These are phyloP conservation scores for Aspergillus fijiensis DNA, from an alignment of 2,329 filamentous ascomycete genomes.

Conservation along the genomic window DNA sequence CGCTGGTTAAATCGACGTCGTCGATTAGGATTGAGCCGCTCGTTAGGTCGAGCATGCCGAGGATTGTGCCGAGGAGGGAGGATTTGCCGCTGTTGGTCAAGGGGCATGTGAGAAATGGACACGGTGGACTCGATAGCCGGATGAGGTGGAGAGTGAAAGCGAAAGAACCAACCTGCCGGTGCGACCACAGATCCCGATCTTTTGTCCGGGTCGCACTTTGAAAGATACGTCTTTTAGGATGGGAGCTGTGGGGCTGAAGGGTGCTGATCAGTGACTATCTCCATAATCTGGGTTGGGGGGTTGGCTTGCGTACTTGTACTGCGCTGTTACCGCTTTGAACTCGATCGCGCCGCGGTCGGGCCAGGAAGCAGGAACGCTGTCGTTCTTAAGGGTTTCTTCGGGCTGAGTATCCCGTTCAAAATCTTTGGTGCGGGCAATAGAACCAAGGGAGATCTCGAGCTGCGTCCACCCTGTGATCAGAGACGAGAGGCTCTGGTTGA, in stretches of 20 bases:
- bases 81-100: not conserved
- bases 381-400: not conserved
- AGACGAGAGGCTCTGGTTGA: slow-evolving; percentile 2
- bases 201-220: not conserved
- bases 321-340: not conserved
- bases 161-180: not conserved
- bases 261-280: not conserved
- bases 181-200: slow-evolving; percentile 3
- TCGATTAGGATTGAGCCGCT: not conserved
- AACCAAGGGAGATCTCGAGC: not conserved
- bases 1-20: not conserved
- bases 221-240: not conserved
- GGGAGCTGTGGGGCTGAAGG: not conserved
- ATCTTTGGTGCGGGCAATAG: not conserved
- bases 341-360: not conserved
- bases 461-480: not conserved
- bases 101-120: not conserved
- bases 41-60: not conserved
- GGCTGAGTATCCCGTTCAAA: not conserved
- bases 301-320: not conserved
- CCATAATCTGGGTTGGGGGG: not conserved
- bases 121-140: too few species aligned
- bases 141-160: not conserved
- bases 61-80: not conserved
- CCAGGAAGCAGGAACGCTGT: not conserved